Evolutionary conservation across 2,329 filamentous ascomycete genomes (phyloP), one percentile per base, ranked within the genome.

Genomic region (Neofusicoccum sp.): DNA sequence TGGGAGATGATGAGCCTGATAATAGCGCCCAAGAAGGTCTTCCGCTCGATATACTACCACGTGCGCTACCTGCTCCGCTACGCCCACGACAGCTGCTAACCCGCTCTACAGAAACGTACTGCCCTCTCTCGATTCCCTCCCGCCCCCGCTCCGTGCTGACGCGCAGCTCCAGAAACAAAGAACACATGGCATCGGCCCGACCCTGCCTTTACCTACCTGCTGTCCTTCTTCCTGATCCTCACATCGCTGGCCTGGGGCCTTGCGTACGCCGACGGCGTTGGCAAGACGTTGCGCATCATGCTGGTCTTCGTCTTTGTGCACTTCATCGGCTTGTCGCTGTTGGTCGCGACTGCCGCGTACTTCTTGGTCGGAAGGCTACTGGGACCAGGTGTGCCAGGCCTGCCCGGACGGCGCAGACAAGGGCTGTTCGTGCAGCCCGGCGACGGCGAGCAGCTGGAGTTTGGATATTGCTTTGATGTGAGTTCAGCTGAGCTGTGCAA

Each of bases 1-100:
- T 89, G 86, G 86, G 86, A 89, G 73, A 89, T 89, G 83, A 87
- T 84, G 63, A 84, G 82, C 67, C 77, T 89, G 58, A 79, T 89
- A 65, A 85, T 89, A 70, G 84, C 86, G 33, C 86, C 86, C 0
- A 89, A 88, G 76, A 88, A 88, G 71, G 86, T 89, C 54, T 89
- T 89, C 72, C 79, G 86, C 64, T 86, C 85, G 45, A 88, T 89
- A 73, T 89, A 88, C 73, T 88, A 89, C 69, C 86, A 89, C 75
- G 85, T 87, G 75, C 41, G 65, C 33, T 12, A 53, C 44, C 26
- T 26, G 34, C 57, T 34, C 30, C 40, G 14, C 31, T 11, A 41
- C 43, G 41, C 30, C 33, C 58, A 54, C 61, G 20, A 54, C 49
- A 58, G 34, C 36, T 38, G 49, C 49, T 61, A 33, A 61, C 59